Evolutionary conservation across 257 asterid genomes (phyloP).

Genomic region (Solanum rostratum): DNA sequence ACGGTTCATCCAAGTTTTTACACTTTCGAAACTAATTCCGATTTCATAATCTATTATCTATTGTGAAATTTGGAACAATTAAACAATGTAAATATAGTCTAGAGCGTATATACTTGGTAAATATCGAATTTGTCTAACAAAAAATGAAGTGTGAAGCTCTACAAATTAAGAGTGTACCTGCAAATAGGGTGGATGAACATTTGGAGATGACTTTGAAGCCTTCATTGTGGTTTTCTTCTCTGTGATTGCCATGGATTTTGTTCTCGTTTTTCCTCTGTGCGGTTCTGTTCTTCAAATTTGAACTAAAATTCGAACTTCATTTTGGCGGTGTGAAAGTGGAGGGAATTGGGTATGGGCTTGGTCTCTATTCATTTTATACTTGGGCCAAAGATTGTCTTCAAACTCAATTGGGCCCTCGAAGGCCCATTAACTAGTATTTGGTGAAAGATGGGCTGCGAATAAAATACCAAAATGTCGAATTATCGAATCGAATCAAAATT

Average conservation of each 20-base stretch:
- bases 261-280: not conserved
- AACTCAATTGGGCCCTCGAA: not conserved
- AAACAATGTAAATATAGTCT: not conserved
- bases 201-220: conserved; percentile 7
- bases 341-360: not conserved
- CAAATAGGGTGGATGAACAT: not conserved
- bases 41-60: too few relatives aligned
- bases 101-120: too few relatives aligned
- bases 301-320: conserved; percentile 3
- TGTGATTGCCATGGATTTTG: conserved; percentile 18
- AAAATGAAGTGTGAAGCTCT: not conserved
- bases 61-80: too few relatives aligned
- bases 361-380: not conserved
- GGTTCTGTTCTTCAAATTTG: not conserved
- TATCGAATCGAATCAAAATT: too few relatives aligned
- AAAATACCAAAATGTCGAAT: too few relatives aligned
- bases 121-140: not conserved
- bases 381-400: not conserved
- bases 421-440: not conserved
- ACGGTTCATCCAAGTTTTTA: too few relatives aligned
- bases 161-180: not conserved
- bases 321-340: not conserved
- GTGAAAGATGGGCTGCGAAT: too few relatives aligned
- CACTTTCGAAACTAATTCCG: too few relatives aligned
- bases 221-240: conserved; percentile 19